Conservation (phyloP, 768 basidiomycete genomes). For the Naganishia randhawae region DNA sequence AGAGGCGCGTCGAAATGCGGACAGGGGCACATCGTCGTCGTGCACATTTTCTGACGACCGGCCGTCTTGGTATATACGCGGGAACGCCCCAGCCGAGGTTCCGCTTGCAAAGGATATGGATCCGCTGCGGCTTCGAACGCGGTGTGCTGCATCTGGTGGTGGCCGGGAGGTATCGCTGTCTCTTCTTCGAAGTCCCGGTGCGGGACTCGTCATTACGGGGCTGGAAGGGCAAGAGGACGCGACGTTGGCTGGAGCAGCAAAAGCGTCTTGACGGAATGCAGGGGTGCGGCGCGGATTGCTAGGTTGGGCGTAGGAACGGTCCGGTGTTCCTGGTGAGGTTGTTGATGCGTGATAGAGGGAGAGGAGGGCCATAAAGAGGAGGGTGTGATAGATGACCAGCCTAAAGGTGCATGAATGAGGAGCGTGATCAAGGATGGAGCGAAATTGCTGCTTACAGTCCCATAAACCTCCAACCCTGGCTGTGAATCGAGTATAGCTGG, state of each 20-base stretch:
- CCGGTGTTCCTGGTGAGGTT: conserved; percentile 34
- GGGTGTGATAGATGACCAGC: conserved; percentile 34
- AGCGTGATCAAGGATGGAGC: not conserved
- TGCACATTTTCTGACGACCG: not conserved
- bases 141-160: not conserved
- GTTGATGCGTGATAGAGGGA: conserved; percentile 38
- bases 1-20: too few relatives aligned
- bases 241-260: too few relatives aligned
- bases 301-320: not conserved
- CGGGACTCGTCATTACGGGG: not conserved
- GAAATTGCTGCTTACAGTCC: not conserved
- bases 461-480: not conserved
- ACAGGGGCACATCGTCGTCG: conserved; percentile 12
- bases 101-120: not conserved
- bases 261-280: too few relatives aligned
- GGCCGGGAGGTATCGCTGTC: not conserved
- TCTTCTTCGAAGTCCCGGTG: not conserved
- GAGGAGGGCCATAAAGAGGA: conserved; percentile 36
- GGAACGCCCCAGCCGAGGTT: not conserved
- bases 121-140: not conserved
- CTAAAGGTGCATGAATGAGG: conserved; percentile 22
- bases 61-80: not conserved
- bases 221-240: not conserved
- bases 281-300: too few relatives aligned
- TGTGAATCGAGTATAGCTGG: conserved; percentile 7